Conservation (phyloP, 306 rosid genomes). For the Acmispon strigosus region DNA sequence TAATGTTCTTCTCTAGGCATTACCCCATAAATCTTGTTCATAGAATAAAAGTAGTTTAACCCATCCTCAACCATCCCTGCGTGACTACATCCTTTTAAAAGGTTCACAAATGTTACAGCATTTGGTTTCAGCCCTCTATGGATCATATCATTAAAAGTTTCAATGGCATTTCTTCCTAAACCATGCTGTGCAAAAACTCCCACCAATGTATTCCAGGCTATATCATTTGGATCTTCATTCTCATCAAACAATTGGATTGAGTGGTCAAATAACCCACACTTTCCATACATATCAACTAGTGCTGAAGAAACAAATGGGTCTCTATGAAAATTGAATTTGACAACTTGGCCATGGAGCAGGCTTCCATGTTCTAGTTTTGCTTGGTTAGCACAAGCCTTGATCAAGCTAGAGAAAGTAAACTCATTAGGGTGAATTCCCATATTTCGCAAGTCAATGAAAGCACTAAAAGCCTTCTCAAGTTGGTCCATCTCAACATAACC, state of each 20-base stretch:
- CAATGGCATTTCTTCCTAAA: slow-evolving; percentile 35
- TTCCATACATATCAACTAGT: slow-evolving; percentile 58
- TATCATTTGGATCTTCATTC: slow-evolving; percentile 27
- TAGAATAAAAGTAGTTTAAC: slow-evolving; percentile 34
- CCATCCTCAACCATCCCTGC: slow-evolving; percentile 52
- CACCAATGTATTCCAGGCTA: slow-evolving; percentile 46
- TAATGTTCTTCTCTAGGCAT: slow-evolving; percentile 48
- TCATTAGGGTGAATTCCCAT: slow-evolving; percentile 46
- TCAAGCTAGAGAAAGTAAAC: slow-evolving; percentile 56
- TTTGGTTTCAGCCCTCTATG: slow-evolving; percentile 34
- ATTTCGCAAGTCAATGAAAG: slow-evolving; percentile 38
- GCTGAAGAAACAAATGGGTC: slow-evolving; percentile 42
- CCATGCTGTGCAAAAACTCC: slow-evolving; percentile 51
- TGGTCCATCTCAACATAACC: slow-evolving; percentile 44
- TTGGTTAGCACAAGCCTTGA: slow-evolving; percentile 53
- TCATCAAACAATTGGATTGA: slow-evolving; percentile 37
- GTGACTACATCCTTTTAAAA: slow-evolving; percentile 50
- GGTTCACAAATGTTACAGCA: slow-evolving; percentile 44
- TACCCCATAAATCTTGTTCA: slow-evolving; percentile 46
- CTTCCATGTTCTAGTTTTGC: slow-evolving; percentile 48
- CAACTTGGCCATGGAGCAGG: slow-evolving; percentile 53
- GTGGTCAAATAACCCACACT: slow-evolving; percentile 43
- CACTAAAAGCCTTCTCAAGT: slow-evolving; percentile 27
- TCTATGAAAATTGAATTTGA: slow-evolving; percentile 37
- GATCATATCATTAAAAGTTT: slow-evolving; percentile 35